Evolutionary conservation across 192 early-diverging fungal genomes (phyloP), one percentile per base, ranked within the genome.

Genomic region (Podila verticillata): DNA sequence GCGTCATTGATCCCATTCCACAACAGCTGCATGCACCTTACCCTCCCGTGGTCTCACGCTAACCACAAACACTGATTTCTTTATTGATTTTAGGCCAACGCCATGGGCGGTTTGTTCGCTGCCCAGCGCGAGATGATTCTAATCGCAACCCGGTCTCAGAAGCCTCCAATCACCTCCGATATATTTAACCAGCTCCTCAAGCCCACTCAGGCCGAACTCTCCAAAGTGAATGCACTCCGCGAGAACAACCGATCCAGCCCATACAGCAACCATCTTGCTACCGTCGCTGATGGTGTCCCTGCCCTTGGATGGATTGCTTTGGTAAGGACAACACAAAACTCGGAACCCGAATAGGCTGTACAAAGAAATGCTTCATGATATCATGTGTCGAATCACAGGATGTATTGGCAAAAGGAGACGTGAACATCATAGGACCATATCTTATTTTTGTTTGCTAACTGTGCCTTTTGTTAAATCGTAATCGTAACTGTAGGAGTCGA

Each of bases 301-400:
- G 97, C 94, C 28, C 89, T 99, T 66, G 94, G 94, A 26, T 99
- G 98, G 98, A 93, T 98, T 39, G 88, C 91, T 3, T 87, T 96
- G 24, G 91, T 92, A 82, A 44, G 64, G 88, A 84, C 7, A 44
- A 9, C 20, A 34, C 6, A 28, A 22, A 32, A 20, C n/a, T n/a
- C n/a, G n/a, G 10, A 26, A 4, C 17, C 19, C 22, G 15, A 61
- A 19, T 20, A 28, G 26, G 44, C 15, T 29, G 48, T 69, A 57
- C 12, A 32, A 28, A n/a, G n/a, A n/a, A 30, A 31, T 63, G 30
- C 19, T 9, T 24, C 20, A 29, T 51, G 36, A 44, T 48, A 48
- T 19, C 20, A 30, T 44, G 29, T 22, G 63, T 48, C 44, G 20
- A 36, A 24, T n/a, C 48, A 54, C 12, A 44, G 39, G 39, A 44